Percentiles rank a stretch among this genome's conserved stretches.
These are phyloP conservation scores for Parachlorella kessleri DNA, from an alignment of 139 green algal species.

Conservation along the genomic window DNA sequence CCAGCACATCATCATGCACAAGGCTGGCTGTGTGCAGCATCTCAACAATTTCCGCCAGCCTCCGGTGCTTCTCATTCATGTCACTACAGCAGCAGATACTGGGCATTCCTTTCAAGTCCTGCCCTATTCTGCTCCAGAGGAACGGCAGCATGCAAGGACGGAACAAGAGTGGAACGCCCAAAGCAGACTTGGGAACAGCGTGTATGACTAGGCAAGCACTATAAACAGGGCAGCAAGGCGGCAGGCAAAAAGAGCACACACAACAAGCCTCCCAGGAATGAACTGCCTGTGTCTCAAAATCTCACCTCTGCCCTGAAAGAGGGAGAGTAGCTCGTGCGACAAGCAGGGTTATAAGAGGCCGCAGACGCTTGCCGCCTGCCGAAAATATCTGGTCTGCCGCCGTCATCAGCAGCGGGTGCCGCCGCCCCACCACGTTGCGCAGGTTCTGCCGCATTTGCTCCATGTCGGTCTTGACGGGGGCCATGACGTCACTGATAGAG, in stretches of 20 bases:
- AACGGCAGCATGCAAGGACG: no score
- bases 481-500: not conserved
- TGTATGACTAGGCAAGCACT: no score
- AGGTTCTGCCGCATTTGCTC: constrained; percentile 84
- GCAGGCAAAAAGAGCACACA: no score
- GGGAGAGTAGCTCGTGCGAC: constrained; percentile 81
- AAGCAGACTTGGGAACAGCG: no score
- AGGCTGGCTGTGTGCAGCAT: constrained; percentile 99
- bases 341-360: constrained; percentile 91
- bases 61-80: constrained; percentile 84
- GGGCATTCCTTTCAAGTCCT: no score
- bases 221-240: no score
- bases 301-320: constrained; percentile 64
- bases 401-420: constrained; percentile 93
- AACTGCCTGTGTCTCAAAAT: no score
- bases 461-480: constrained; percentile 82
- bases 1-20: constrained; percentile 99
- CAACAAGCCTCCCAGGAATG: no score
- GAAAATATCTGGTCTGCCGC: constrained; percentile 98
- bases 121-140: no score
- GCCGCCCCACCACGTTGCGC: constrained; percentile 85
- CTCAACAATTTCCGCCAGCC: constrained; percentile 97
- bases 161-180: no score
- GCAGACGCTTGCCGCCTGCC: constrained; percentile 93
- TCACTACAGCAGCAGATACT: constrained; percentile 80